phyloP scores from a whole-genome alignment of 129 eudicot species.

The Pittosporum tobira region DNA sequence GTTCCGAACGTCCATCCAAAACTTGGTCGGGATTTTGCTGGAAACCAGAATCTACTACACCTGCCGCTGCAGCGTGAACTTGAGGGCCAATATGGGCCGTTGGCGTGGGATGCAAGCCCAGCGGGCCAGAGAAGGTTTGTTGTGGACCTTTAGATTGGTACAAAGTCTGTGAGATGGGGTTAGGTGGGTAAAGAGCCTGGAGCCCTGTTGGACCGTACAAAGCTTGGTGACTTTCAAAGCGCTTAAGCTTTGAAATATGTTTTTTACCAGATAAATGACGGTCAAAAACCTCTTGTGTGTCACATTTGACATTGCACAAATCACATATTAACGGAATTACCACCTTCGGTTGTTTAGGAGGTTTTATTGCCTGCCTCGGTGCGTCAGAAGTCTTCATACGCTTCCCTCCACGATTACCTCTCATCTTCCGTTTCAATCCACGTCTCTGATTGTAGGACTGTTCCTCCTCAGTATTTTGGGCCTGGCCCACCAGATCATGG shows the following conservation, averaged over 20 bases:
- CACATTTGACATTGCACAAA: slow-evolving; percentile 50
- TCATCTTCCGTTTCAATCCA: slow-evolving; percentile 38
- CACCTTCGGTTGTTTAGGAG: slow-evolving; percentile 28
- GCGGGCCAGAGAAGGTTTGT: slow-evolving; percentile 21
- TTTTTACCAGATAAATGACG: slow-evolving; percentile 43
- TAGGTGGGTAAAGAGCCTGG: slow-evolving; percentile 61
- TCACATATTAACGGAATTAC: slow-evolving; percentile 50
- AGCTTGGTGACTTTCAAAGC: slow-evolving; percentile 53
- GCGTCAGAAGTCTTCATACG: slow-evolving; percentile 19
- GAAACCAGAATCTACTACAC: background rate
- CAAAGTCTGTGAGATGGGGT: slow-evolving; percentile 39
- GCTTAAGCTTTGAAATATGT: slow-evolving; percentile 35
- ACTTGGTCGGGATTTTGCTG: slow-evolving; percentile 31
- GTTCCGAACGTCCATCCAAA: slow-evolving; percentile 27
- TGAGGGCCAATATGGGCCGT: slow-evolving; percentile 19
- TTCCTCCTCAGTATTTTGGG: slow-evolving; percentile 5
- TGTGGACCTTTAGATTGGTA: slow-evolving; percentile 21
- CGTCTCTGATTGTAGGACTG: slow-evolving; percentile 8
- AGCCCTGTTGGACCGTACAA: slow-evolving; percentile 51
- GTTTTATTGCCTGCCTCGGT: slow-evolving; percentile 13
- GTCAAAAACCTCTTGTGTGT: slow-evolving; percentile 48
- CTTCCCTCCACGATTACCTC: slow-evolving; percentile 33
- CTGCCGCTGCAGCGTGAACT: slow-evolving; percentile 4
- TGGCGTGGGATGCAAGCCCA: slow-evolving; percentile 14
- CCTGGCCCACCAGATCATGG: slow-evolving; percentile 10